Evolutionary conservation across 1,139 yeast genomes (phyloP).

Genomic region (Taphrina deformans): DNA sequence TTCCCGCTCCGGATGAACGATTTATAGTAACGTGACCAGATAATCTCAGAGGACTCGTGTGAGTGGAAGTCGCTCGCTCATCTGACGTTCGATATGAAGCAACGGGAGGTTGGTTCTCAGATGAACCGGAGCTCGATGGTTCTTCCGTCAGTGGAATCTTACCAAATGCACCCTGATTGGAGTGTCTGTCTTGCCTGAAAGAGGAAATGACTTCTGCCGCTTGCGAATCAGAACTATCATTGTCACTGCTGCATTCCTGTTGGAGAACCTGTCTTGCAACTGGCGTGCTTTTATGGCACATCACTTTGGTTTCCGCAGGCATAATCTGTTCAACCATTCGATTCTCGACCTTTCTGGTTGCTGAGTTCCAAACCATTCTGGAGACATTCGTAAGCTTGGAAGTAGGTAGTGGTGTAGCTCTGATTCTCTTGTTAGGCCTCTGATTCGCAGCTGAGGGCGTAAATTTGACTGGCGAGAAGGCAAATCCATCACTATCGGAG

Average conservation of each 20-base stretch:
- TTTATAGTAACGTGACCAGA: too few relatives aligned
- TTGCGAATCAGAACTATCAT: background rate
- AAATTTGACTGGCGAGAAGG: conserved; percentile 29
- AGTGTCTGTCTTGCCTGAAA: background rate
- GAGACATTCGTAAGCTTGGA: background rate
- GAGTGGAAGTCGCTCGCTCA: background rate
- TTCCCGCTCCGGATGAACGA: background rate
- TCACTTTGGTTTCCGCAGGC: background rate
- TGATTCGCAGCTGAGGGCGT: conserved; percentile 4
- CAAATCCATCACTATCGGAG: conserved; percentile 25
- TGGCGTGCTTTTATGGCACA: background rate
- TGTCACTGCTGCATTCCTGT: background rate
- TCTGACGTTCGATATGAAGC: background rate
- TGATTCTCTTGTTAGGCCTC: background rate
- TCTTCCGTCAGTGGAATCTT: background rate
- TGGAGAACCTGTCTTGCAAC: background rate
- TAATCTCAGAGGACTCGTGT: too few relatives aligned
- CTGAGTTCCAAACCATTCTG: conserved; percentile 14
- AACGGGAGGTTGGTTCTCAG: background rate
- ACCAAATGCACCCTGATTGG: background rate
- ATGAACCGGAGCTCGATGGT: background rate
- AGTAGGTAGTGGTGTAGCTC: background rate
- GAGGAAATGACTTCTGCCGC: background rate
- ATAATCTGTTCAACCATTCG: background rate
- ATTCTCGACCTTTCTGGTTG: background rate